phyloP scores from a whole-genome alignment of 1,284 basidiomycete genomes.

The Ustilago shanxiensis region DNA sequence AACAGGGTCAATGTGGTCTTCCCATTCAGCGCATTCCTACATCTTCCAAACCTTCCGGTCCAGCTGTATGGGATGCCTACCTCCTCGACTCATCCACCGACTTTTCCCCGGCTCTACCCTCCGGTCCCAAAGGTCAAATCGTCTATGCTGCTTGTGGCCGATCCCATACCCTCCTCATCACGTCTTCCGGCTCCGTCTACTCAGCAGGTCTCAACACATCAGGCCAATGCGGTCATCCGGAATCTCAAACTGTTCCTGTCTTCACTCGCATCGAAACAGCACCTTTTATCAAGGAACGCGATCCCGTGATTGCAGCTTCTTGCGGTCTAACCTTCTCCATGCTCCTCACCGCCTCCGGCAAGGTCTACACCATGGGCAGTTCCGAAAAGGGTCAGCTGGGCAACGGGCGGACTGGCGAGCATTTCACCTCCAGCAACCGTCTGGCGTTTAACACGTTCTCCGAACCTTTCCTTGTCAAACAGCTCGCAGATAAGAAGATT shows the following conservation, averaged over 20 bases:
- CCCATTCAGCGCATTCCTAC: constrained; percentile 41
- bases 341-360: constrained; percentile 82
- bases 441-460: constrained; percentile 83
- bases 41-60: constrained; percentile 71
- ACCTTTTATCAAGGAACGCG: constrained; percentile 73
- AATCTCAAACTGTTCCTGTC: constrained; percentile 77
- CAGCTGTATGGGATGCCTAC: constrained; percentile 78
- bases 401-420: constrained; percentile 88
- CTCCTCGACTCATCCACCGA: constrained; percentile 48
- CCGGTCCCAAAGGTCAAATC: constrained; percentile 77
- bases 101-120: constrained; percentile 73
- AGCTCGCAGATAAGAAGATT: constrained; percentile 80
- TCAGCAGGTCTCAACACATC: constrained; percentile 83
- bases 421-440: constrained; percentile 85
- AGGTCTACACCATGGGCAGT: constrained; percentile 87
- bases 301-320: constrained; percentile 79
- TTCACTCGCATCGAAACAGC: constrained; percentile 77
- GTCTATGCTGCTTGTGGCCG: constrained; percentile 85
- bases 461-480: constrained; percentile 76
- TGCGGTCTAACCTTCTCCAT: constrained; percentile 87
- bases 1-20: constrained; percentile 69
- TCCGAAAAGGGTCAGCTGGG: constrained; percentile 94
- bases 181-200: constrained; percentile 85
- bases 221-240: constrained; percentile 85
- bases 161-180: constrained; percentile 85